These are phyloP conservation scores for Fraxinus pennsylvanica DNA, from an alignment of 257 asterid genomes.

Conservation along the genomic window DNA sequence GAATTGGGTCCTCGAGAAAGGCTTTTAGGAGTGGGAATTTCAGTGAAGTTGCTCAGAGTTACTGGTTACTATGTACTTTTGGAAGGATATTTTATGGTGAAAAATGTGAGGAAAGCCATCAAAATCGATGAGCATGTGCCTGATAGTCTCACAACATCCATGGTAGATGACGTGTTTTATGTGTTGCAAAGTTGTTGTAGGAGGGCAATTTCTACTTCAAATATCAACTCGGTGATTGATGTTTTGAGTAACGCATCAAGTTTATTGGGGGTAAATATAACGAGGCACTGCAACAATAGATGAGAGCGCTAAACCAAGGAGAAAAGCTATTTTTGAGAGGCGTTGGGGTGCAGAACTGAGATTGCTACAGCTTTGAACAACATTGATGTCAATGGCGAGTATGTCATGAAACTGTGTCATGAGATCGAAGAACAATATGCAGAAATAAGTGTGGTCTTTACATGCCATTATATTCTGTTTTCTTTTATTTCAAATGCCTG, in stretches of 20 bases:
- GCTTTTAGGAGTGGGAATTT: slow-evolving; percentile 93
- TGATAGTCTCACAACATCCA: slow-evolving; percentile 89
- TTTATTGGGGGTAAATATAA: slow-evolving; percentile 77
- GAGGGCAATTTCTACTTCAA: slow-evolving; percentile 83
- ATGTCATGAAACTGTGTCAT: slow-evolving; percentile 75
- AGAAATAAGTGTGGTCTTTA: slow-evolving; percentile 50
- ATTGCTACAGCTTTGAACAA: slow-evolving; percentile 85
- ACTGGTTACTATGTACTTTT: slow-evolving; percentile 86
- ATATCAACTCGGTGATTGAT: slow-evolving; percentile 83
- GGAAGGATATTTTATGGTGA: slow-evolving; percentile 98
- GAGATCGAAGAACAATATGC: slow-evolving; percentile 94
- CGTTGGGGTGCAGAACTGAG: slow-evolving; percentile 79
- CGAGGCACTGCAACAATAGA: slow-evolving; percentile 90
- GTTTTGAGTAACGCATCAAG: slow-evolving; percentile 82
- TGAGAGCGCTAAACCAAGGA: slow-evolving; percentile 86
- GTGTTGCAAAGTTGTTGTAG: slow-evolving; percentile 96
- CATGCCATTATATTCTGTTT: not conserved
- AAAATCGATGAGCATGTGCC: slow-evolving; percentile 84
- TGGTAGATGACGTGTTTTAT: slow-evolving; percentile 97
- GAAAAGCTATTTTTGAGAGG: slow-evolving; percentile 89
- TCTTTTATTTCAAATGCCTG: not conserved
- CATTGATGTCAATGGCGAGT: slow-evolving; percentile 92
- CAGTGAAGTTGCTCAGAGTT: slow-evolving; percentile 77
- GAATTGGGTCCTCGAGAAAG: slow-evolving; percentile 78
- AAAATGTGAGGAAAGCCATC: slow-evolving; percentile 94